These are phyloP conservation scores for Coemansia sp. DNA, from an alignment of 192 early-diverging fungal genomes.

Conservation along the genomic window DNA sequence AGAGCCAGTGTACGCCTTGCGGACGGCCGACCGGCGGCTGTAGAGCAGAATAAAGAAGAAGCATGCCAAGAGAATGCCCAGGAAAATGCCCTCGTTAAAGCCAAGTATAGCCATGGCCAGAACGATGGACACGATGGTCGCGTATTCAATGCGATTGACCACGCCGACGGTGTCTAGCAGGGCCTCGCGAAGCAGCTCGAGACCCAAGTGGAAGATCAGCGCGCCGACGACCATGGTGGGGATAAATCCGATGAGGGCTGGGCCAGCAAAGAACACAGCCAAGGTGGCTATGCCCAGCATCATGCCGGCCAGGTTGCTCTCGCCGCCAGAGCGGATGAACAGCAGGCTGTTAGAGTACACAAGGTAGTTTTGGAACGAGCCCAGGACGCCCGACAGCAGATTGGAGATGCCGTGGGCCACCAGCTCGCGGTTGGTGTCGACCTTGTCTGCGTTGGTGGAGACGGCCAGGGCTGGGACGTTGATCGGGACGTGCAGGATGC, in stretches of 20 bases:
- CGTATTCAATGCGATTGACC: constrained; percentile 85
- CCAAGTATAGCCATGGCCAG: constrained; percentile 83
- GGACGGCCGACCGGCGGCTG: constrained; percentile 60
- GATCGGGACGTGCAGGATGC: constrained; percentile 95
- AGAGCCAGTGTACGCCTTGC: constrained; percentile 63
- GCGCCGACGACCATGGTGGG: constrained; percentile 93
- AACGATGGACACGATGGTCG: constrained; percentile 83
- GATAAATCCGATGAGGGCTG: constrained; percentile 84
- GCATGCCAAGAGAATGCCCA: constrained; percentile 90
- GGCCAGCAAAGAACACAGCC: constrained; percentile 76
- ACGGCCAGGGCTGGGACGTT: constrained; percentile 93
- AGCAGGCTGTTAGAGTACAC: constrained; percentile 91
- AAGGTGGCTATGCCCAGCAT: constrained; percentile 76
- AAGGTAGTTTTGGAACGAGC: constrained; percentile 83
- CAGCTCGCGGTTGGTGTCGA: constrained; percentile 92
- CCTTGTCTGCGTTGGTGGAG: constrained; percentile 78
- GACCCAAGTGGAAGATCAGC: constrained; percentile 92
- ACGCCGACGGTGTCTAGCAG: constrained; percentile 81
- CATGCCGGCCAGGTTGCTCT: constrained; percentile 77
- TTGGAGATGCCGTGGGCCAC: constrained; percentile 92
- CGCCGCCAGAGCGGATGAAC: constrained; percentile 90
- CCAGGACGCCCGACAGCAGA: constrained; percentile 70
- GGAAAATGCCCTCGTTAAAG: constrained; percentile 96
- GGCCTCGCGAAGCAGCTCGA: constrained; percentile 91
- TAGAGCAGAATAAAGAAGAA: constrained; percentile 90